Conservation (phyloP, 2,329 filamentous ascomycete species). For the Beauveria bassiana region DNA sequence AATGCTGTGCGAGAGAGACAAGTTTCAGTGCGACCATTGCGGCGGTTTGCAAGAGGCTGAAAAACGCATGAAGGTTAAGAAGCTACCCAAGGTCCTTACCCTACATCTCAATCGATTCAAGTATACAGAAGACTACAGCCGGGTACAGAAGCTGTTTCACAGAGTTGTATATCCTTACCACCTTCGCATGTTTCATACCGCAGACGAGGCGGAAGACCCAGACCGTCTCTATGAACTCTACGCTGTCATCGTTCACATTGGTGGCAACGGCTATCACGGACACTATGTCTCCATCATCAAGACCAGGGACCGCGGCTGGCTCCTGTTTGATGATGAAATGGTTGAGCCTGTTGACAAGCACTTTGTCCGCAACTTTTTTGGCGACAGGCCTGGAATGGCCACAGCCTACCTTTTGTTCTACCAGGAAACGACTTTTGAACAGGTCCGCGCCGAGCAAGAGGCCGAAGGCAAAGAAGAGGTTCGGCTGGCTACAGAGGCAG, state of each 20-base stretch:
- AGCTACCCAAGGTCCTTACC: constrained; percentile 81
- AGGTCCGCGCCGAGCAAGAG: constrained; percentile 70
- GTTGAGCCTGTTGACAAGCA: constrained; percentile 96
- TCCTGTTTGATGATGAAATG: constrained; percentile 96
- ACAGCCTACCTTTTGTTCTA: constrained; percentile 98
- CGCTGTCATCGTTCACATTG: constrained; percentile 94
- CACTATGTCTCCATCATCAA: constrained; percentile 98
- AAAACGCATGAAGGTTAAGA: constrained; percentile 99
- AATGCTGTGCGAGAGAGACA: constrained; percentile 97
- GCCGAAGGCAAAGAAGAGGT: constrained; percentile 64
- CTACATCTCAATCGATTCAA: constrained; percentile 96
- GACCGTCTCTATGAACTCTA: constrained; percentile 95
- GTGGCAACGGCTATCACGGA: constrained; percentile 91
- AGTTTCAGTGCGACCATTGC: constrained; percentile 97
- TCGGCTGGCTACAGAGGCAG: constrained; percentile 46
- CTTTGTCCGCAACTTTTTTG: constrained; percentile 95
- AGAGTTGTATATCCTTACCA: constrained; percentile 96
- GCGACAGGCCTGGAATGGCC: constrained; percentile 81
- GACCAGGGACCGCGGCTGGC: constrained; percentile 89
- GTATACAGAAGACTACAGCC: constrained; percentile 91
- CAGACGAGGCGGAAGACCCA: constrained; percentile 86
- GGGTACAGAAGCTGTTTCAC: constrained; percentile 93
- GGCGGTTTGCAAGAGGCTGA: constrained; percentile 95
- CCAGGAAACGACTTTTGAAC: constrained; percentile 73
- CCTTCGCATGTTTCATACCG: constrained; percentile 93